phyloP scores from a whole-genome alignment of 2,329 filamentous ascomycete species.

The Penicillium sp. region DNA sequence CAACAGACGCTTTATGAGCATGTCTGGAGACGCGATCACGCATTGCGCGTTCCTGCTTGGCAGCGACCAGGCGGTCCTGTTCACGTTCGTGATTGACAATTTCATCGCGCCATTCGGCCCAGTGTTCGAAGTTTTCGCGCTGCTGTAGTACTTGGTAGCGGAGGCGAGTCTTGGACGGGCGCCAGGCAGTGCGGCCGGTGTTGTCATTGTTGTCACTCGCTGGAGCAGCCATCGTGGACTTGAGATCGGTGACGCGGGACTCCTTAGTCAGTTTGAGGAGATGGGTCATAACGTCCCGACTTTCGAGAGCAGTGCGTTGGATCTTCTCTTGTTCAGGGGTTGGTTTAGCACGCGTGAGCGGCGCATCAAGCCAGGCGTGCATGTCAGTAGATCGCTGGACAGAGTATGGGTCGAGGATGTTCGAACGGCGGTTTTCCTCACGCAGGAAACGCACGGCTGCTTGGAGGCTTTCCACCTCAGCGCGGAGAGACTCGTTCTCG shows the following conservation, averaged over 20 bases:
- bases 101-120: constrained; percentile 46
- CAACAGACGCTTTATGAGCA: constrained; percentile 28
- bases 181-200: constrained; percentile 37
- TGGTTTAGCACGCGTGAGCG: constrained; percentile 30
- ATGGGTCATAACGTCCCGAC: constrained; percentile 42
- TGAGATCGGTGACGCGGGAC: constrained; percentile 40
- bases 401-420: constrained; percentile 43
- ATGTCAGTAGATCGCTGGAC: constrained; percentile 41
- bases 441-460: constrained; percentile 48
- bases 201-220: constrained; percentile 13
- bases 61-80: constrained; percentile 35
- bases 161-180: constrained; percentile 43
- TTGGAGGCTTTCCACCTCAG: constrained; percentile 45
- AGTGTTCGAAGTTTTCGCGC: constrained; percentile 47
- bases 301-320: constrained; percentile 40
- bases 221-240: constrained; percentile 29
- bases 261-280: constrained; percentile 45
- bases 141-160: constrained; percentile 45
- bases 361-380: constrained; percentile 46
- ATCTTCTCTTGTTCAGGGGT: constrained; percentile 31
- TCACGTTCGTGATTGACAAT: constrained; percentile 39
- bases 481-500: constrained; percentile 44
- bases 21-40: constrained; percentile 30
- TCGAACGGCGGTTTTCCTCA: constrained; percentile 44
- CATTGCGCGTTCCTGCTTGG: constrained; percentile 33